phyloP scores from a whole-genome alignment of 2,329 filamentous ascomycete genomes.

The Curvularia verruculosa region DNA sequence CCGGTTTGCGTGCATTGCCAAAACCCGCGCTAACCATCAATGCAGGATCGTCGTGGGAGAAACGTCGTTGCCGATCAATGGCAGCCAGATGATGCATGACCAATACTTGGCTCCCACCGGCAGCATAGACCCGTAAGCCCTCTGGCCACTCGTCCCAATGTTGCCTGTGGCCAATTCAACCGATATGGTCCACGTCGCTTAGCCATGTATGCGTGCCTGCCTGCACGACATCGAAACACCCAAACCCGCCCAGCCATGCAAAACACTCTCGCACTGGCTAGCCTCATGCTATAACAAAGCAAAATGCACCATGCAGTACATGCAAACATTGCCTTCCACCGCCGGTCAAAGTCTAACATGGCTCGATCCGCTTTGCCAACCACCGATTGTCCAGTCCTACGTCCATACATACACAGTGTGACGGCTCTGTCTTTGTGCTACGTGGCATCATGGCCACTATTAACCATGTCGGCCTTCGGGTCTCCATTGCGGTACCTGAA shows the following conservation, averaged over 20 bases:
- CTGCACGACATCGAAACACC: slow-evolving; percentile 19
- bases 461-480: slow-evolving; percentile 3
- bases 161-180: slow-evolving; percentile 3
- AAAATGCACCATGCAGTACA: slow-evolving; percentile 2
- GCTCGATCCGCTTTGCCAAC: neutral
- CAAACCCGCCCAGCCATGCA: slow-evolving; percentile 12
- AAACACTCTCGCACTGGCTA: slow-evolving; percentile 10
- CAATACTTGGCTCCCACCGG: slow-evolving; percentile 14
- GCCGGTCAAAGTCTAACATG: neutral
- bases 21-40: slow-evolving; percentile 16
- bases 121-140: slow-evolving; percentile 13
- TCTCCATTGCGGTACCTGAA: slow-evolving; percentile 4
- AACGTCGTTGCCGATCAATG: slow-evolving; percentile 23
- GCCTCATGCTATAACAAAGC: slow-evolving; percentile 6
- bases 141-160: slow-evolving; percentile 10
- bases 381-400: neutral
- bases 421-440: neutral
- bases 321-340: neutral
- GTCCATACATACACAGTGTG: neutral
- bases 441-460: neutral
- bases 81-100: slow-evolving; percentile 11
- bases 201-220: slow-evolving; percentile 17
- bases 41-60: slow-evolving; percentile 20
- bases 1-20: slow-evolving; percentile 19
- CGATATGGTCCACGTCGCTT: slow-evolving; percentile 20